Conservation (phyloP, 2,329 filamentous ascomycete species). For the Pyrenochaeta sp. region DNA sequence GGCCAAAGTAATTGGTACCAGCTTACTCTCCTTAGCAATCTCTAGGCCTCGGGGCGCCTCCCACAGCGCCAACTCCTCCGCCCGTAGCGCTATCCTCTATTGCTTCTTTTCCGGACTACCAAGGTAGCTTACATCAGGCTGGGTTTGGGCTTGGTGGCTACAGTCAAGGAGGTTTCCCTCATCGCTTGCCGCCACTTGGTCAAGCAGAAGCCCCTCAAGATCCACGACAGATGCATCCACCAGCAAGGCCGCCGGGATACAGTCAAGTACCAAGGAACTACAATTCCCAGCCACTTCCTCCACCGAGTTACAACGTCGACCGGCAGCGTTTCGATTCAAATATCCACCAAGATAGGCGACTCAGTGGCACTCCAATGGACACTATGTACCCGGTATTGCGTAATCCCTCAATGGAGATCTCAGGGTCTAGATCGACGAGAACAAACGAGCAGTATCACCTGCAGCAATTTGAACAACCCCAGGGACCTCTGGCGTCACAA, state of each 20-base stretch:
- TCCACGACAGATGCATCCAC: constrained; percentile 17
- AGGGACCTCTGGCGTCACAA: constrained; percentile 9
- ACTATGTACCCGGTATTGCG: constrained; percentile 22
- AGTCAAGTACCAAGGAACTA: constrained; percentile 14
- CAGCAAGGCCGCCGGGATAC: constrained; percentile 17
- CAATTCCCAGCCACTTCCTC: constrained; percentile 16
- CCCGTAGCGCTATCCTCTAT: constrained; percentile 29
- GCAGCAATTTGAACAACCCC: constrained; percentile 20
- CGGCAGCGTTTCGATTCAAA: constrained; percentile 28
- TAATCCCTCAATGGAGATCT: constrained; percentile 14
- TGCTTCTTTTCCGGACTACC: constrained; percentile 25
- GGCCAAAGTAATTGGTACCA: not conserved
- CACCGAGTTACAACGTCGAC: constrained; percentile 16
- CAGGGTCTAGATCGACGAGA: constrained; percentile 20
- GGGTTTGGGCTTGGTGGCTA: constrained; percentile 16
- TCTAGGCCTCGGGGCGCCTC: constrained; percentile 27
- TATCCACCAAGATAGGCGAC: constrained; percentile 9
- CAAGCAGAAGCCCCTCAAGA: constrained; percentile 14
- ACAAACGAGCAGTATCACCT: constrained; percentile 26
- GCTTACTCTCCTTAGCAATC: constrained; percentile 29
- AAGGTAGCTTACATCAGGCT: constrained; percentile 19
- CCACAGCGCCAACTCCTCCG: constrained; percentile 39
- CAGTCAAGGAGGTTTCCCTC: constrained; percentile 18
- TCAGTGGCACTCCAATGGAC: constrained; percentile 4
- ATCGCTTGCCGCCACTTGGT: constrained; percentile 28